Evolutionary conservation across 257 asterid genomes (phyloP), one percentile per base, ranked within the genome.

Genomic region (Solanum chilense): DNA sequence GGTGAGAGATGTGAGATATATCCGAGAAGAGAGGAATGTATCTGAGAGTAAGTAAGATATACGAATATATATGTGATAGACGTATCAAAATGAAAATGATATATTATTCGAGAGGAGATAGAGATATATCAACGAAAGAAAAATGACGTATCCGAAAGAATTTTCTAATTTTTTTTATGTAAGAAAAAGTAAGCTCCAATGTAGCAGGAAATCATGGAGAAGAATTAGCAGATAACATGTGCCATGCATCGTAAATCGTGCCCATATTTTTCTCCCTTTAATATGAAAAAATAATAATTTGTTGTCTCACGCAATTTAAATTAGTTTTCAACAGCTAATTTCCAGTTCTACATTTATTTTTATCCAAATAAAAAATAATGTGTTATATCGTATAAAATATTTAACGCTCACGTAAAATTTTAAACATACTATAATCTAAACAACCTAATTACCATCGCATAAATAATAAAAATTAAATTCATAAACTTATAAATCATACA

Each of bases 281-380:
- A 49, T 9, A 29, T 49, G 45, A 29, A 37, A 25, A 44, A 49
- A 60, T 6, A 37, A 37, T 37, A 9, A 10, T n/a, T 80, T 47
- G 25, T 29, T 49, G 44, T 81, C 69, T 81, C 69, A 81, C 27
- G 31, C 69, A 29, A 81, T 47, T 75, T 18, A 49, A 18, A 29
- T 81, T 81, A 81, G 5, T 81, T 18, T 81, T 80, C 42, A 29
- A 81, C 85, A 49, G 69, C 85, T 29, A 81, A 49, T 29, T 81
- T 81, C 69, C 85, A 80, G 68, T 47, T 47, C 64, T 78, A 20
- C 29, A 29, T 49, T 74, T 45, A n/a, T 64, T 12, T 81, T 74
- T 45, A n/a, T 64, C 14, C 27, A 15, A n/a, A 64, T 25, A 12
- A n/a, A 64, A 5, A 12, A 25, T 25, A 25, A 35, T 2, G 35